Evolutionary conservation across 1,284 basidiomycete genomes (phyloP).

Genomic region (Neonothopanus nambi): DNA sequence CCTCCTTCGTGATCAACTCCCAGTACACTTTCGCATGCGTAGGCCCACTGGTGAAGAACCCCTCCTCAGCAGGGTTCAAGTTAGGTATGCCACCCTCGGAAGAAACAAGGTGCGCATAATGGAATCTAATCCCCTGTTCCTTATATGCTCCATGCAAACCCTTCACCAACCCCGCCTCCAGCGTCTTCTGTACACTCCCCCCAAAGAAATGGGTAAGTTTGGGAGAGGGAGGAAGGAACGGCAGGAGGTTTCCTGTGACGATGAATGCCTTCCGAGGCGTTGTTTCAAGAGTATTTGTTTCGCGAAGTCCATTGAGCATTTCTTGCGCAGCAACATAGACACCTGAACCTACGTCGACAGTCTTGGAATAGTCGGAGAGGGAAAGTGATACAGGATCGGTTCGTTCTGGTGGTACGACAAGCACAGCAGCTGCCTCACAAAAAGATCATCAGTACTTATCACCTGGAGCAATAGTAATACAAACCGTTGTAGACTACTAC

Average conservation of each 20-base stretch:
- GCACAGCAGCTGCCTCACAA: constrained; percentile 17
- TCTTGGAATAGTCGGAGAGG: constrained; percentile 19
- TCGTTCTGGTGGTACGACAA: constrained; percentile 16
- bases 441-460: background rate
- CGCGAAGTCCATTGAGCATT: constrained; percentile 27
- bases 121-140: constrained; percentile 29
- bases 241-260: constrained; percentile 30
- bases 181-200: constrained; percentile 25
- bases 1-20: constrained; percentile 13
- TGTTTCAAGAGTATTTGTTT: constrained; percentile 18
- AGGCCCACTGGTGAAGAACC: constrained; percentile 24
- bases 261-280: constrained; percentile 29
- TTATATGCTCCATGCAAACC: constrained; percentile 24
- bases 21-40: constrained; percentile 28
- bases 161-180: constrained; percentile 25
- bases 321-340: constrained; percentile 28
- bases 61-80: constrained; percentile 16
- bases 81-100: constrained; percentile 22
- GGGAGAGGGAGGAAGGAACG: constrained; percentile 20
- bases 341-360: constrained; percentile 16
- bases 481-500: constrained; percentile 32
- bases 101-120: constrained; percentile 27
- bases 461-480: background rate
- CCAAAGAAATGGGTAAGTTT: constrained; percentile 7
- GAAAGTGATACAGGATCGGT: constrained; percentile 26